A percentile compares a stretch with the other conserved stretches of the same genome.
Evolutionary conservation across 768 basidiomycete genomes (phyloP).

Genomic region (Lactifluus echinatus): DNA sequence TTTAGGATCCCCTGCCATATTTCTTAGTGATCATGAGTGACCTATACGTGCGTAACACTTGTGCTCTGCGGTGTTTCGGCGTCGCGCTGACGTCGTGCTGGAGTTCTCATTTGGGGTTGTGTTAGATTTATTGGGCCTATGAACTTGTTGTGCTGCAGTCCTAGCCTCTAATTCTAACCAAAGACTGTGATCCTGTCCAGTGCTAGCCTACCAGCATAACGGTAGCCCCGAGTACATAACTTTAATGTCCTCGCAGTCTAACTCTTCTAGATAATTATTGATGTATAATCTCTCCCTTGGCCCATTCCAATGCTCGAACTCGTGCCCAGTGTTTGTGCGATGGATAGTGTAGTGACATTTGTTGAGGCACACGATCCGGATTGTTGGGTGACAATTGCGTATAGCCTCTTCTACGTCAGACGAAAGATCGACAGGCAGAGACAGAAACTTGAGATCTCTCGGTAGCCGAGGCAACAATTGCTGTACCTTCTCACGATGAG

Average conservation of each 20-base stretch:
- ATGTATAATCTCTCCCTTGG: conserved; percentile 11
- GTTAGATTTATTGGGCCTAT: too few species aligned
- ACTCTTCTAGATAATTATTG: conserved; percentile 11
- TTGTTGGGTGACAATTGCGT: background rate
- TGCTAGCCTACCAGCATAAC: conserved; percentile 13
- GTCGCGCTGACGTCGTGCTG: too few species aligned
- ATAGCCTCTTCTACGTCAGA: background rate
- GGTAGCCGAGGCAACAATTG: conserved; percentile 11
- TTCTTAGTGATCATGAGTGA: too few species aligned
- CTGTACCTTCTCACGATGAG: conserved; percentile 8
- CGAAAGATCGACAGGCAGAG: conserved; percentile 16
- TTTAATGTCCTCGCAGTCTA: conserved; percentile 8
- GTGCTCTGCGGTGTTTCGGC: too few species aligned
- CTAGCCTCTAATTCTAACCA: too few species aligned
- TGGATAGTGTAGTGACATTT: conserved; percentile 1
- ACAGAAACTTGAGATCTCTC: conserved; percentile 24
- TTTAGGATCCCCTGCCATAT: too few species aligned
- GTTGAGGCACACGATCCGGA: conserved; percentile 10
- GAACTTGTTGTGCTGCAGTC: too few species aligned
- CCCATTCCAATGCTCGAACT: conserved; percentile 10
- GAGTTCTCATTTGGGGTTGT: too few species aligned
- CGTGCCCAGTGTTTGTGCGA: background rate
- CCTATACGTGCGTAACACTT: too few species aligned
- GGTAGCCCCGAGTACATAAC: conserved; percentile 2
- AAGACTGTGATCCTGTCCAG: too few species aligned